phyloP scores from a whole-genome alignment of 495 filamentous ascomycete genomes.

The Penicillium goetzii region DNA sequence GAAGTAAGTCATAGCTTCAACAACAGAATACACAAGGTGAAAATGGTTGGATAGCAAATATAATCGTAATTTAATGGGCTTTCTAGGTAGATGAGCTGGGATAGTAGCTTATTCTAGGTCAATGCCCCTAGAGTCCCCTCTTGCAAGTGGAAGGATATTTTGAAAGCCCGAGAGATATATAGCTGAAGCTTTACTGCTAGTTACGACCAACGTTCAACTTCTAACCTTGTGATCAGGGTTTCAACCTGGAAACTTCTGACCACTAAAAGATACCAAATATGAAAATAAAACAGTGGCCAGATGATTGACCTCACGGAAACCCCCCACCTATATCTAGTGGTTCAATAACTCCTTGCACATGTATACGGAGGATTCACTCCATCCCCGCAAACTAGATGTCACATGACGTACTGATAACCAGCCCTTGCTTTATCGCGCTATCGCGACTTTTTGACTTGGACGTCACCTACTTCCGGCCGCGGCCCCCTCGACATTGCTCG shows the following conservation, averaged over 20 bases:
- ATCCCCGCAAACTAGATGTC: constrained; percentile 21
- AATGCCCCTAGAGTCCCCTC: too few relatives aligned
- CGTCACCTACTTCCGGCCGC: constrained; percentile 17
- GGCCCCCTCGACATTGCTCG: neutral
- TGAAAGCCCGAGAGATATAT: too few relatives aligned
- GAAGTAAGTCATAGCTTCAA: neutral
- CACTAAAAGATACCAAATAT: too few relatives aligned
- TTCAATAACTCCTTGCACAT: neutral
- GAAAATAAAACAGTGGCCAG: too few relatives aligned
- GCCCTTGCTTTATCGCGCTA: constrained; percentile 27
- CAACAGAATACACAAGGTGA: neutral
- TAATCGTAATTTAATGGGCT: neutral
- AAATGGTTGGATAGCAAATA: neutral
- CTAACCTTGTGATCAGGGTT: too few relatives aligned
- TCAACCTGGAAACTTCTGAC: too few relatives aligned
- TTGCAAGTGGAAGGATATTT: too few relatives aligned
- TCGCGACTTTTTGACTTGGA: constrained; percentile 26
- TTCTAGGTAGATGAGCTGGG: too few relatives aligned
- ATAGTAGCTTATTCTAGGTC: too few relatives aligned
- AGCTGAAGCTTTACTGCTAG: too few relatives aligned
- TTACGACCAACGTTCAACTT: too few relatives aligned
- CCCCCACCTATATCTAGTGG: neutral
- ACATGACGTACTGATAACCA: constrained; percentile 30
- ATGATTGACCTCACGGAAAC: too few relatives aligned
- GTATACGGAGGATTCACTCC: neutral